Base-by-base conservation (phyloP, 2,329 filamentous ascomycete genomes). In the Aspergillus novofumigatus region DNA sequence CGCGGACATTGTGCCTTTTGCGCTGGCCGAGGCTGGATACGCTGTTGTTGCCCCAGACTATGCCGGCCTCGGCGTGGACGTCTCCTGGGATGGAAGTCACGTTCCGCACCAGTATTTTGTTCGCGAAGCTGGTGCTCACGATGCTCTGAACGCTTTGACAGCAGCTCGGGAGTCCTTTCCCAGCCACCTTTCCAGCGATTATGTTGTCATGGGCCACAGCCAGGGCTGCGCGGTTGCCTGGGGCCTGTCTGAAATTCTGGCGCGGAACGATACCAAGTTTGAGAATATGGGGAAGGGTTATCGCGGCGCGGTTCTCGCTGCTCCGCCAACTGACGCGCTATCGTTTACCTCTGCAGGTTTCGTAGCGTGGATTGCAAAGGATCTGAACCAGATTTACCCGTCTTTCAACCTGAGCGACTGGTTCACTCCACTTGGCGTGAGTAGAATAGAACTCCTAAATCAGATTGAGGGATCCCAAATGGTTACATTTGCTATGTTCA, bases 151-250 rank as follows among this genome's bases (percentile, higher is more conserved):
- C 56, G 72, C 78, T 1, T 61, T 80, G 0, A 54, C 68, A 17
- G 80, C 80, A 0, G 78, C 78, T 1, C 70, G 69, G 14, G 59
- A 59, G 11, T 76, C 77, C 0, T 83, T 80, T 56, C 67, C 75
- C 0, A 63, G 65, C 1, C 60, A 66, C 1, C 62, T 77, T 1
- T 68, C 62, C 1, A 49, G 63, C 1, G 61, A 74, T 0, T 83
- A 80, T 54, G 76, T 80, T 17, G 68, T 73, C 25, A 72, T 79
- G 61, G 78, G 79, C 7, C 77, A 81, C 57, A 78, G 73, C 10
- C 77, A 82, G 65, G 80, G 80, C 23, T 79, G 78, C 7, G 72
- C 70, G 1, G 74, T 71, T 0, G 74, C 75, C 0, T 82, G 80
- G 80, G 66, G 57, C 11, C 42, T 59, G 17, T 51, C 56, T 0